These are phyloP conservation scores for Eremothecium gossypii DNA, from an alignment of 1,139 yeast species.

Conservation along the genomic window DNA sequence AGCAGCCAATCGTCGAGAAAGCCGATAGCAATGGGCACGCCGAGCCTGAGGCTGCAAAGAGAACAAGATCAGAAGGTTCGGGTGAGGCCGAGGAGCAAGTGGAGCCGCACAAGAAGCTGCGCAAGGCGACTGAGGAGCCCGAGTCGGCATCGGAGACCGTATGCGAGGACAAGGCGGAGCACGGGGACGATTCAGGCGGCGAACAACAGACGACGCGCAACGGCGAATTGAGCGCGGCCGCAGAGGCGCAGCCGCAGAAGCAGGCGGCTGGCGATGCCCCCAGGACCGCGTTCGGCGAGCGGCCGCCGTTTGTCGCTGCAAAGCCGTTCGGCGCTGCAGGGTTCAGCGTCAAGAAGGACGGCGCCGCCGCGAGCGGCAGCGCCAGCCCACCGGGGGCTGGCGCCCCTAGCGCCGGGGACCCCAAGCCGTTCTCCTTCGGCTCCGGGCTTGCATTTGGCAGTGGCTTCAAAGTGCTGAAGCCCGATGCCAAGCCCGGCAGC, in stretches of 20 bases:
- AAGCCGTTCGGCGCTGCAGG: slow-evolving; percentile 27
- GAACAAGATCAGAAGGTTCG: too few relatives aligned
- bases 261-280: background rate
- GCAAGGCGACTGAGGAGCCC: too few relatives aligned
- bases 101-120: too few relatives aligned
- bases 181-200: too few relatives aligned
- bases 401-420: slow-evolving; percentile 6
- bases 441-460: slow-evolving; percentile 29
- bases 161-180: too few relatives aligned
- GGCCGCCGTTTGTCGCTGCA: slow-evolving; percentile 39
- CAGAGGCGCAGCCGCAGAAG: background rate
- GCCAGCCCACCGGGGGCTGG: slow-evolving; percentile 4
- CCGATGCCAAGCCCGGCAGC: slow-evolving; percentile 7
- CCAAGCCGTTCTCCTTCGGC: slow-evolving; percentile 18
- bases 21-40: too few relatives aligned
- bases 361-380: background rate
- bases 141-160: too few relatives aligned
- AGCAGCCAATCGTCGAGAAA: too few relatives aligned
- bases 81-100: too few relatives aligned
- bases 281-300: slow-evolving; percentile 51
- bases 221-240: too few relatives aligned
- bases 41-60: too few relatives aligned
- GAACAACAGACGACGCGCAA: too few relatives aligned
- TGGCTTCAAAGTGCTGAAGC: slow-evolving; percentile 25
- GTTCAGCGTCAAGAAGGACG: slow-evolving; percentile 17